Conservation (phyloP, 176 grass and related monocot genomes). For the Avena atlantica region DNA sequence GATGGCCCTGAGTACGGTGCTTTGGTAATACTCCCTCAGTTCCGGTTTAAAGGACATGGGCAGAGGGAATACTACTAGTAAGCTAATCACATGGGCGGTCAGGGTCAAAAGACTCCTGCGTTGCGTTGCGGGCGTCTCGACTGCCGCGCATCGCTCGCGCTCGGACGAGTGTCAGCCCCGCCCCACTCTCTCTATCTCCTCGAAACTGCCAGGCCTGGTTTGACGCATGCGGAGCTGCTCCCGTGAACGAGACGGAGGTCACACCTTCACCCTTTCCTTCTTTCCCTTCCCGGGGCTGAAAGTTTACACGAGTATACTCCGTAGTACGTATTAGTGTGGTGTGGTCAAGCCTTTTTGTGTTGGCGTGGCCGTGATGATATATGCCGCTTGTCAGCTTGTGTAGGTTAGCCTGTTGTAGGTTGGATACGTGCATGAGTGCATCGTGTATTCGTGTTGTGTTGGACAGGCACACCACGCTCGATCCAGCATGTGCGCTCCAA, state of each 20-base stretch:
- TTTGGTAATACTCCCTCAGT: too few relatives aligned
- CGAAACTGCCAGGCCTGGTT: background rate
- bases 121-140: background rate
- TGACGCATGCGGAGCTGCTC: background rate
- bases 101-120: background rate
- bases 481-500: too few relatives aligned
- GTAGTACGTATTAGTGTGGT: too few relatives aligned
- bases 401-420: too few relatives aligned
- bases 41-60: too few relatives aligned
- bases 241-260: background rate
- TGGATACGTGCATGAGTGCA: too few relatives aligned
- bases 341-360: background rate
- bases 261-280: background rate
- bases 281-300: background rate
- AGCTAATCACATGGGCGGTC: background rate
- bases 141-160: background rate
- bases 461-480: background rate
- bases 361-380: too few relatives aligned
- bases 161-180: background rate
- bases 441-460: background rate
- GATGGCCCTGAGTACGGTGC: too few relatives aligned
- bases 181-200: background rate
- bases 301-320: too few relatives aligned
- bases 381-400: too few relatives aligned
- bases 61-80: too few relatives aligned